Percentiles rank a stretch among this genome's conserved stretches.
Conservation (phyloP, 192 early-diverging fungal species). For the Endogone sp. region DNA sequence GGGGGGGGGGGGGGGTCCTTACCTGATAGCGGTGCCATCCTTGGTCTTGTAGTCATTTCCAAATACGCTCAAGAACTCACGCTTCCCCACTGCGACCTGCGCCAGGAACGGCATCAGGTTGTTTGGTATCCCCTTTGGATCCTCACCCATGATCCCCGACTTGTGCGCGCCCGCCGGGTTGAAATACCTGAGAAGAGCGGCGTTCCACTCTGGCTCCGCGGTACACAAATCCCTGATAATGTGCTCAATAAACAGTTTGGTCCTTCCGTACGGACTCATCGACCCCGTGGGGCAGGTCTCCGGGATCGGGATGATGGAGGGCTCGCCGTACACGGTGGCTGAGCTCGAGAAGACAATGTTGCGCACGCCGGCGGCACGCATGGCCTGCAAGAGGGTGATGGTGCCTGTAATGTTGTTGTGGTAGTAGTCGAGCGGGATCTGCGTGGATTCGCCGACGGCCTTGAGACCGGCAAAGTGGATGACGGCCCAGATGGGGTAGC, state of each 20-base stretch:
- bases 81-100: constrained; percentile 86
- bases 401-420: constrained; percentile 92
- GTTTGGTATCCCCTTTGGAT: constrained; percentile 80
- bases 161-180: constrained; percentile 95
- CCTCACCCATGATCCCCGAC: constrained; percentile 90
- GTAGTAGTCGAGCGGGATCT: constrained; percentile 84
- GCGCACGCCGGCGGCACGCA: constrained; percentile 74
- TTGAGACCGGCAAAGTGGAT: constrained; percentile 90
- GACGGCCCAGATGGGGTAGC: constrained; percentile 49
- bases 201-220: constrained; percentile 56
- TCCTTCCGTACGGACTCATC: constrained; percentile 90
- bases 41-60: constrained; percentile 90
- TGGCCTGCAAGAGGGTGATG: constrained; percentile 74
- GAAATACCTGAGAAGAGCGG: constrained; percentile 85
- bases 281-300: constrained; percentile 70
- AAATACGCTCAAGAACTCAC: constrained; percentile 81
- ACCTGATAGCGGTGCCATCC: constrained; percentile 84
- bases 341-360: constrained; percentile 94
- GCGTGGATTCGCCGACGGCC: constrained; percentile 77
- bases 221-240: constrained; percentile 71
- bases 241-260: constrained; percentile 84
- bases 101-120: constrained; percentile 94
- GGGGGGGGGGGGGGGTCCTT: too few relatives aligned
- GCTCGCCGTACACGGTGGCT: constrained; percentile 83
- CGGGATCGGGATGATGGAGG: constrained; percentile 44